Conservation (phyloP, 2,329 filamentous ascomycete genomes). For the Xylariaceae sp. region DNA sequence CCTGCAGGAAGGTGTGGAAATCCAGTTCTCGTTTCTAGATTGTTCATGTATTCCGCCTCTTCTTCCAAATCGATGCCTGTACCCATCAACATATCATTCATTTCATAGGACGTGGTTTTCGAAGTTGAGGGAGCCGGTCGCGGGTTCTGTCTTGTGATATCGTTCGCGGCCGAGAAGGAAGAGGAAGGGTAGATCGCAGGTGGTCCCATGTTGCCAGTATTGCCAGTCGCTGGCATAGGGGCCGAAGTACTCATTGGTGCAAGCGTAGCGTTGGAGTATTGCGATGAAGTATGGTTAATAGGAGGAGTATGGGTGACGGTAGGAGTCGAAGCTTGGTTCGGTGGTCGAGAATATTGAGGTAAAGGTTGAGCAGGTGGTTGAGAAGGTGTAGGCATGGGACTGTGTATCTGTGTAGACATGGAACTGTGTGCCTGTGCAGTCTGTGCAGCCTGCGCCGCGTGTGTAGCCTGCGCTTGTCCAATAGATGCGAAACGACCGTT, state of each 20-base stretch:
- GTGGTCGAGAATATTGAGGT: conserved; percentile 6
- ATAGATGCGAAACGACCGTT: conserved; percentile 35
- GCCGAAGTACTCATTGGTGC: conserved; percentile 31
- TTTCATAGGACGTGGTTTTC: conserved; percentile 72
- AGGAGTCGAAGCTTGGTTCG: conserved; percentile 31
- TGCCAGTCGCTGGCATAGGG: conserved; percentile 34
- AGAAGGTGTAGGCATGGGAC: conserved; percentile 20
- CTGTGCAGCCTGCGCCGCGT: conserved; percentile 34
- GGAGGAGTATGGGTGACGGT: conserved; percentile 35
- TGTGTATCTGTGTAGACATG: conserved; percentile 11
- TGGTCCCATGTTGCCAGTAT: conserved; percentile 46
- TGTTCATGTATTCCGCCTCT: conserved; percentile 82
- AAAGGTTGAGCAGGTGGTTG: conserved; percentile 20
- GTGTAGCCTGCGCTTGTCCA: conserved; percentile 31
- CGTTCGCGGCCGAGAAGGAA: conserved; percentile 32
- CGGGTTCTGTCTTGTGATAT: conserved; percentile 59
- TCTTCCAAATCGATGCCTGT: conserved; percentile 88
- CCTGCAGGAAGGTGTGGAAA: conserved; percentile 63
- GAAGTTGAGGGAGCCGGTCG: conserved; percentile 67
- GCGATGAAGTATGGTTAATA: conserved; percentile 29
- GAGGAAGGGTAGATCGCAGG: conserved; percentile 36
- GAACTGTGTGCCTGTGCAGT: conserved; percentile 5
- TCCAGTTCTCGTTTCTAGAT: conserved; percentile 62
- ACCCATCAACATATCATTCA: conserved; percentile 82
- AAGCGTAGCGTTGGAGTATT: conserved; percentile 41